Percentiles rank a stretch among this genome's conserved stretches.
Conservation (phyloP, 768 basidiomycete genomes). For the Panus rudis region DNA sequence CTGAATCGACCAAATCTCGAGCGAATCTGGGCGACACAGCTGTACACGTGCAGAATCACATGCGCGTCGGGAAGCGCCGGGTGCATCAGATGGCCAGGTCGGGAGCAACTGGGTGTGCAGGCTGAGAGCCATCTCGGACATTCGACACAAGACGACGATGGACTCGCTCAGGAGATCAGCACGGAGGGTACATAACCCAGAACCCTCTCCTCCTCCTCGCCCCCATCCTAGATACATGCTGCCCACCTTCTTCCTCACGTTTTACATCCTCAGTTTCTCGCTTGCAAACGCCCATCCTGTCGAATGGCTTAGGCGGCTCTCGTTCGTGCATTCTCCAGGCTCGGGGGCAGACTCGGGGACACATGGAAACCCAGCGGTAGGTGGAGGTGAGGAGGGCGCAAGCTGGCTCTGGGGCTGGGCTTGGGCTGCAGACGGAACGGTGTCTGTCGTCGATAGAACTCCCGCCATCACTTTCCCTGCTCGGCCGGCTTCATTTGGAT, state of each 20-base stretch:
- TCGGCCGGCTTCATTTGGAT: conserved; percentile 70
- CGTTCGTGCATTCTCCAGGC: conserved; percentile 12
- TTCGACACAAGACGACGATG: too few relatives aligned
- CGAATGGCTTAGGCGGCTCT: conserved; percentile 23
- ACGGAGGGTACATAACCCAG: too few relatives aligned
- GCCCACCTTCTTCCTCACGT: background rate
- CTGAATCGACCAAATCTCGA: too few relatives aligned
- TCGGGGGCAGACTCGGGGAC: too few relatives aligned
- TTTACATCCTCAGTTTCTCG: conserved; percentile 5
- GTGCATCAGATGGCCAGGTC: too few relatives aligned
- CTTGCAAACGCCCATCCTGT: conserved; percentile 14
- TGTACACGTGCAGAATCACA: too few relatives aligned
- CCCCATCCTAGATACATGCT: conserved; percentile 8
- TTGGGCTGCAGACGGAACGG: conserved; percentile 37
- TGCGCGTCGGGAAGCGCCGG: too few relatives aligned
- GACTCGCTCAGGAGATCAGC: too few relatives aligned
- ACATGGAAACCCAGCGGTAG: too few relatives aligned
- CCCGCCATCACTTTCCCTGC: conserved; percentile 68
- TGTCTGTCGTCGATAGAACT: conserved; percentile 70
- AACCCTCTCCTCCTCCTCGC: conserved; percentile 8
- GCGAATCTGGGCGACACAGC: too few relatives aligned
- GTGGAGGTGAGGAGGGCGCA: background rate
- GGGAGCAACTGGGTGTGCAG: too few relatives aligned
- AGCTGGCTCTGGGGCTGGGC: conserved; percentile 33
- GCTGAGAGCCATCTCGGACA: too few relatives aligned